Conservation (phyloP, 2,329 filamentous ascomycete genomes). For the Myriosclerotinia curreyana region DNA sequence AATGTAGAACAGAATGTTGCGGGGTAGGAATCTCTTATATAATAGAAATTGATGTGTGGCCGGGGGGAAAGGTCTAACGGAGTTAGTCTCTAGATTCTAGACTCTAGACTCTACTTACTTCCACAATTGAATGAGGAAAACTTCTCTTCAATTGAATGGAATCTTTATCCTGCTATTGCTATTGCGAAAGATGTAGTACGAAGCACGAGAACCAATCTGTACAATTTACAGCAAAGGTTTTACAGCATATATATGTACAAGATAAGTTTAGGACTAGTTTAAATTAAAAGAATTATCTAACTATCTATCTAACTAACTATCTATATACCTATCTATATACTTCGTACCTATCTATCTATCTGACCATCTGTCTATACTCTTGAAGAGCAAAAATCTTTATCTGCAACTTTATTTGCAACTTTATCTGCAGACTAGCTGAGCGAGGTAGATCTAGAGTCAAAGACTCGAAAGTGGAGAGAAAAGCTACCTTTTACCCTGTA, state of each 20-base stretch:
- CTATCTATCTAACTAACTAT: neutral
- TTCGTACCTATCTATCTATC: no score
- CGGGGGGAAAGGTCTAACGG: neutral
- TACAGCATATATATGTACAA: no score
- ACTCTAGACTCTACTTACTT: no score
- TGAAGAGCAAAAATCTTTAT: no score
- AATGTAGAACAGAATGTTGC: conserved; percentile 1
- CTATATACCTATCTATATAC: neutral
- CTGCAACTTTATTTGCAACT: no score
- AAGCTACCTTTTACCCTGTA: neutral
- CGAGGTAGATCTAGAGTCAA: no score
- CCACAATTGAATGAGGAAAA: no score
- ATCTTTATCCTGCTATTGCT: neutral
- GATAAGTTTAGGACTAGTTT: no score
- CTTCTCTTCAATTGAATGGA: neutral
- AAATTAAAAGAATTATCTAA: no score
- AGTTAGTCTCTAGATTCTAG: no score
- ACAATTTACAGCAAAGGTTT: neutral
- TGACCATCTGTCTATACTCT: no score
- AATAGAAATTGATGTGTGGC: conserved; percentile 16
- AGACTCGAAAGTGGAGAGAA: neutral
- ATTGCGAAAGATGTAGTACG: neutral
- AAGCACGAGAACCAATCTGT: neutral
- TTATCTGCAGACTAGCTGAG: no score
- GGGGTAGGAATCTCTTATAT: conserved; percentile 14